A percentile compares a stretch with the other conserved stretches of the same genome.
Conservation (phyloP, 2,329 filamentous ascomycete genomes). For the Lachnellula cervina region DNA sequence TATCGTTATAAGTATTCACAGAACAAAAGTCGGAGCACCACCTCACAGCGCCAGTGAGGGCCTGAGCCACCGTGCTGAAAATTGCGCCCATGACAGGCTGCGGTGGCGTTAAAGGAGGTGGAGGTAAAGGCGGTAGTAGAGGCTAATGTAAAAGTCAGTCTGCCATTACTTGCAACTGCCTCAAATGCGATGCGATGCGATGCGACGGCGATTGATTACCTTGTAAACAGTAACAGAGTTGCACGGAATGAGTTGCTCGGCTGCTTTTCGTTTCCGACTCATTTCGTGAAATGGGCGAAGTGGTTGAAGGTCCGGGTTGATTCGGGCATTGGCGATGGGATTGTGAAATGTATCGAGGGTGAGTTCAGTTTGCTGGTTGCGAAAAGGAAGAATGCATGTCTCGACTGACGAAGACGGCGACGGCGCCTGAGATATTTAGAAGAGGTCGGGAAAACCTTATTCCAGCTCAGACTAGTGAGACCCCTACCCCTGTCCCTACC, state of each 20-base stretch:
- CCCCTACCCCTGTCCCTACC: no score
- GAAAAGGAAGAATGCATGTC: no score
- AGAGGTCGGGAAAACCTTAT: background rate
- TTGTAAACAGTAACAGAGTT: conserved; percentile 12
- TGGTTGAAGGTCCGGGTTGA: background rate
- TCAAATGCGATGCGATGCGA: background rate
- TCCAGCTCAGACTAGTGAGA: background rate
- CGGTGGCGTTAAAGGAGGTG: no score
- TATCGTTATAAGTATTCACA: conserved; percentile 3
- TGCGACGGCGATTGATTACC: conserved; percentile 3
- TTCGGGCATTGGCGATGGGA: conserved; percentile 7
- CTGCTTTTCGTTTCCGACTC: conserved; percentile 25
- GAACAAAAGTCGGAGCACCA: background rate
- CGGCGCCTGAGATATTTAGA: background rate
- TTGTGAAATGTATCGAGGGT: background rate
- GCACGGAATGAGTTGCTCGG: conserved; percentile 15
- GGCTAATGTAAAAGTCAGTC: background rate
- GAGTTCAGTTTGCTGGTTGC: background rate
- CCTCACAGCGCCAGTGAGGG: background rate
- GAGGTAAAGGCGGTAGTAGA: background rate
- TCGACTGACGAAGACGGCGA: no score
- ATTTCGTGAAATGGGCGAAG: conserved; percentile 15
- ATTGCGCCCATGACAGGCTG: background rate
- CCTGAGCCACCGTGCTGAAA: background rate
- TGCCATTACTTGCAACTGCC: background rate